These are phyloP conservation scores for Glycine soja DNA, from an alignment of 306 rosid species.

Conservation along the genomic window DNA sequence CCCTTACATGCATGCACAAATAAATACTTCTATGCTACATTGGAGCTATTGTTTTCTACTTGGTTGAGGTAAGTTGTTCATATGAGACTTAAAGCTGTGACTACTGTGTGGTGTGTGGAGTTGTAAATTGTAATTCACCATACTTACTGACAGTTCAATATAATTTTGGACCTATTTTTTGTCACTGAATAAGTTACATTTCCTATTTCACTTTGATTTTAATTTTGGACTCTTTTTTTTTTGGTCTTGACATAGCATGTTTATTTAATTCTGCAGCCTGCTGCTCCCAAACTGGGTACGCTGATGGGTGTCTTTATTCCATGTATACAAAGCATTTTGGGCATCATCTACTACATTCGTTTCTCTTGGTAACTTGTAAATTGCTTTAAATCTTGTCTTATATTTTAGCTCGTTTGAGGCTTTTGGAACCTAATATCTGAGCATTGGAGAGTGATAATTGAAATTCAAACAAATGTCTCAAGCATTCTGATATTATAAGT, in stretches of 20 bases:
- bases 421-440: neutral
- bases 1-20: neutral
- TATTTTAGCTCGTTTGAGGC: neutral
- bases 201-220: conserved; percentile 31
- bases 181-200: neutral
- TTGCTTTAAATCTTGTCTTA: conserved; percentile 43
- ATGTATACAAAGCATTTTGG: conserved; percentile 94
- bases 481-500: neutral
- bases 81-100: neutral
- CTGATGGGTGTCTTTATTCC: conserved; percentile 99
- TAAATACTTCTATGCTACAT: conserved; percentile 11
- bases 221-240: conserved; percentile 23
- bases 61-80: neutral
- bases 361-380: conserved; percentile 84
- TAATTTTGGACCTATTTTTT: conserved; percentile 8
- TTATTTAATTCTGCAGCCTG: conserved; percentile 66
- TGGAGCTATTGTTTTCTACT: conserved; percentile 29
- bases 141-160: no score
- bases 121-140: no score
- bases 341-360: conserved; percentile 97
- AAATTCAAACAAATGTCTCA: no score
- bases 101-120: neutral
- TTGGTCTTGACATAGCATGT: conserved; percentile 26
- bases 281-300: conserved; percentile 76
- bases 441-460: no score